Conservation (phyloP, 345 rosid species). For the Populus davidiana region DNA sequence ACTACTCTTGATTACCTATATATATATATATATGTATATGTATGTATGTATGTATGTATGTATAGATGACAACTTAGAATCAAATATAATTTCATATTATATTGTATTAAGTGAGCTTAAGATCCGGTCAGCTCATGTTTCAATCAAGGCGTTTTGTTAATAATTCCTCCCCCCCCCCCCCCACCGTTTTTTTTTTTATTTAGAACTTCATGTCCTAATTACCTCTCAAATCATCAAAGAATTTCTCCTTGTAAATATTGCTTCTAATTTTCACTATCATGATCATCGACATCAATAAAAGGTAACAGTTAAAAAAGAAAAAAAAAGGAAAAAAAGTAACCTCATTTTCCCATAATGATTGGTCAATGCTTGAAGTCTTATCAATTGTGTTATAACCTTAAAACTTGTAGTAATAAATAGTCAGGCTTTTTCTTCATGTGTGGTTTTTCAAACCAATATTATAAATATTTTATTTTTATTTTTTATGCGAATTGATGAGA, state of each 20-base stretch:
- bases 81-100: neutral
- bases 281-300: neutral
- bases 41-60: neutral
- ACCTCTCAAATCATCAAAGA: neutral
- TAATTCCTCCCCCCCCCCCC: neutral
- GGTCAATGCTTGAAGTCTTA: neutral
- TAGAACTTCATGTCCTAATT: conserved; percentile 5
- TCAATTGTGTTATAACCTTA: neutral
- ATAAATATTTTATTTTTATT: neutral
- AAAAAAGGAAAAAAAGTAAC: neutral
- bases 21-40: neutral
- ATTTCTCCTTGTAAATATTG: neutral
- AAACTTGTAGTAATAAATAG: neutral
- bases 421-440: neutral
- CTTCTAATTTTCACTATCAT: neutral
- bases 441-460: neutral
- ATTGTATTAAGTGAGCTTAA: conserved; percentile 2
- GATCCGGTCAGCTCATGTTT: conserved; percentile 24
- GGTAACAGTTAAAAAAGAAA: neutral
- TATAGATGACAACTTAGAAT: conserved; percentile 21
- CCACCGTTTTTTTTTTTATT: too few relatives aligned
- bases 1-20: conserved; percentile 15
- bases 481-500: neutral
- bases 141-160: conserved; percentile 10
- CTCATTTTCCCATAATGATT: neutral